Conservation (phyloP, 2,329 filamentous ascomycete genomes). For the Colletotrichum tropicicola region DNA sequence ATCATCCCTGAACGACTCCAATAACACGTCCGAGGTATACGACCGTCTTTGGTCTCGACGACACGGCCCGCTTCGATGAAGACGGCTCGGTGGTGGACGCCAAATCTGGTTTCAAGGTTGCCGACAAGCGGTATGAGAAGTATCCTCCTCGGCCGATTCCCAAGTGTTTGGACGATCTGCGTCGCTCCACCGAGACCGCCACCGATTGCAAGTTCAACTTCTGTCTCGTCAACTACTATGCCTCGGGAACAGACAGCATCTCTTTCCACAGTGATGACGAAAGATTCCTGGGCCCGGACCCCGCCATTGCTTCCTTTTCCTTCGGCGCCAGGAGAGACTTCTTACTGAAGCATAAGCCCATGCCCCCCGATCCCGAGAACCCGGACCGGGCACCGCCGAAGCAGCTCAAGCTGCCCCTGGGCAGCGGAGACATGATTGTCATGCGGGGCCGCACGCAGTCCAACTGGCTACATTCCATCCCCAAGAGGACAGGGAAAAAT, state of each 20-base stretch:
- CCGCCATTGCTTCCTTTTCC: conserved; percentile 79
- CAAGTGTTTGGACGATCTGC: conserved; percentile 71
- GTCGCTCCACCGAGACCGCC: conserved; percentile 69
- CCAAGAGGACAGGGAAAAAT: conserved; percentile 74
- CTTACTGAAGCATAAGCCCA: conserved; percentile 80
- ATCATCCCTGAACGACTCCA: background rate
- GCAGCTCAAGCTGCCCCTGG: conserved; percentile 62
- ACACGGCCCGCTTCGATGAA: conserved; percentile 68
- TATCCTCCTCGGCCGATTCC: conserved; percentile 76
- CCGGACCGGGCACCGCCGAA: conserved; percentile 36
- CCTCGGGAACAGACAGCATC: conserved; percentile 79
- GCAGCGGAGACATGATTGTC: conserved; percentile 79
- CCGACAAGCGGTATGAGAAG: conserved; percentile 61
- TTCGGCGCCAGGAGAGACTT: conserved; percentile 80
- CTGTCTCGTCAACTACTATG: conserved; percentile 85
- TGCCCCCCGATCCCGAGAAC: conserved; percentile 39
- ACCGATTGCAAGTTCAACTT: conserved; percentile 80
- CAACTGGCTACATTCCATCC: conserved; percentile 81
- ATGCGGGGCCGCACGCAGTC: conserved; percentile 81
- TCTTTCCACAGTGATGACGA: conserved; percentile 85
- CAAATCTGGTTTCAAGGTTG: conserved; percentile 49
- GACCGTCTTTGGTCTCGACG: conserved; percentile 66
- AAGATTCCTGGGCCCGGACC: conserved; percentile 74
- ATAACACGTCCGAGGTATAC: conserved; percentile 48
- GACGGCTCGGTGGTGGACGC: conserved; percentile 52